Percentiles rank a stretch among this genome's conserved stretches.
phyloP scores from a whole-genome alignment of 2,329 filamentous ascomycete species.

The Epichloe bromicola region DNA sequence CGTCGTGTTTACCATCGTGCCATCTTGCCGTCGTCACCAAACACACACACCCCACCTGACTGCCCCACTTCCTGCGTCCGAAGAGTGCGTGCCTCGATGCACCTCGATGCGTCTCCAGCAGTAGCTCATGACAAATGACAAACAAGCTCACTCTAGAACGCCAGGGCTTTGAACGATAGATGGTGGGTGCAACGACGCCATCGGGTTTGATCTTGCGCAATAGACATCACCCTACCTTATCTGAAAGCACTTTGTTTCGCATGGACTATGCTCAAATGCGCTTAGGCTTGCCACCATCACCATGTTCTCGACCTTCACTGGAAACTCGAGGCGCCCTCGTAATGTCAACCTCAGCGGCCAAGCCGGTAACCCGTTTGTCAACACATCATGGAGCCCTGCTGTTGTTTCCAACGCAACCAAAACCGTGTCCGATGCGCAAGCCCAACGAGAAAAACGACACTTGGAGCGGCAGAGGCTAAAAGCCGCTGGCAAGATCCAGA shows the following conservation, averaged over 20 bases:
- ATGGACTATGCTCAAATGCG: not conserved
- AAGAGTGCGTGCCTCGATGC: not conserved
- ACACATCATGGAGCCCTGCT: slow-evolving; percentile 42
- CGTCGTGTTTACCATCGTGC: not conserved
- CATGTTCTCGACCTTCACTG: slow-evolving; percentile 92
- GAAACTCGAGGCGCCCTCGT: slow-evolving; percentile 68
- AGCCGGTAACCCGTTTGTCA: slow-evolving; percentile 65
- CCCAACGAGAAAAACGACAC: slow-evolving; percentile 69
- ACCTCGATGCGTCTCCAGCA: not conserved
- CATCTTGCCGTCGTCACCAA: not conserved
- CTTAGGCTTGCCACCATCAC: slow-evolving; percentile 11
- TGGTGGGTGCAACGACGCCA: slow-evolving; percentile 1
- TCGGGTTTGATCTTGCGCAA: not conserved
- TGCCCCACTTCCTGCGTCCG: not conserved
- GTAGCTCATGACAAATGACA: not conserved
- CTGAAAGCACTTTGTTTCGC: not conserved
- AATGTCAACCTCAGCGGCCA: slow-evolving; percentile 92
- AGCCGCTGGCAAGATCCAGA: slow-evolving; percentile 63
- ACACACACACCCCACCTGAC: not conserved
- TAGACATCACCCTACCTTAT: not conserved
- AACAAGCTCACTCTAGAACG: not conserved
- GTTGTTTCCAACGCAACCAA: slow-evolving; percentile 54
- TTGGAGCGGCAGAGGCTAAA: slow-evolving; percentile 65
- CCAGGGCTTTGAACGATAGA: not conserved
- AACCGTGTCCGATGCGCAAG: slow-evolving; percentile 74